Base-by-base conservation (phyloP, 1,284 basidiomycete genomes). In the Ustilago bromivora region DNA sequence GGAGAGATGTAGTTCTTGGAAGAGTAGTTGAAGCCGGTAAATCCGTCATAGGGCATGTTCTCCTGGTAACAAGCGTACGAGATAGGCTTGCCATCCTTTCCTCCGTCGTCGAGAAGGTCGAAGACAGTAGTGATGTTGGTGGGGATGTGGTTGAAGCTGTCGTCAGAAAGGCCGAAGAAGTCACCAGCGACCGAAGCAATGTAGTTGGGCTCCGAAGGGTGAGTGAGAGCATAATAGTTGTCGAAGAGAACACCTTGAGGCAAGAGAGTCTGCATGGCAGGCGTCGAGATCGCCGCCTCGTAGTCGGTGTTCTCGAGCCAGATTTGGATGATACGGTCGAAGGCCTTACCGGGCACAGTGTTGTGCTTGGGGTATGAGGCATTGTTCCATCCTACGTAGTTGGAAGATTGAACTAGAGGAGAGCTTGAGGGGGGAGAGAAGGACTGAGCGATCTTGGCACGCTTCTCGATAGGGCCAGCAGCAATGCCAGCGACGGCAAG, bases 251-350 rank as follows among this genome's bases (percentile, higher is more conserved):
- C 61, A 35, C 72, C 80, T 53, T 80, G 47, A 59, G 87, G 82
- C 12, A 89, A 88, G 40, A 92, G 87, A 57, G 86, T 83, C 61
- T 87, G 84, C 85, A 92, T 91, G 15, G 85, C 86, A 4, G 86
- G 54, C 34, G 87, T 84, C 11, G 86, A 80, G 0, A 83, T 57
- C 15, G 84, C 84, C 38, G 78, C 55, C 47, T 76, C 79, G 78
- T 85, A 91, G 78, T 91, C 88, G 40, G 89, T 90, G 83, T 92
- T 92, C 82, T 91, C 90, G 35, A 91, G 83, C 89, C 89, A 90
- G 57, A 83, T 76, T 32, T 86, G 88, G 66, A 90, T 87, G 82
- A 90, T 88, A 8, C 89, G 87, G 78, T 91, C 88, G 79, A 91
- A 91, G 10, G 84, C 87, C 58, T 85, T 84, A 57, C 90, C 89